Base-by-base conservation (phyloP, 129 eudicot genomes). In the Rutidosis leptorrhynchoides region DNA sequence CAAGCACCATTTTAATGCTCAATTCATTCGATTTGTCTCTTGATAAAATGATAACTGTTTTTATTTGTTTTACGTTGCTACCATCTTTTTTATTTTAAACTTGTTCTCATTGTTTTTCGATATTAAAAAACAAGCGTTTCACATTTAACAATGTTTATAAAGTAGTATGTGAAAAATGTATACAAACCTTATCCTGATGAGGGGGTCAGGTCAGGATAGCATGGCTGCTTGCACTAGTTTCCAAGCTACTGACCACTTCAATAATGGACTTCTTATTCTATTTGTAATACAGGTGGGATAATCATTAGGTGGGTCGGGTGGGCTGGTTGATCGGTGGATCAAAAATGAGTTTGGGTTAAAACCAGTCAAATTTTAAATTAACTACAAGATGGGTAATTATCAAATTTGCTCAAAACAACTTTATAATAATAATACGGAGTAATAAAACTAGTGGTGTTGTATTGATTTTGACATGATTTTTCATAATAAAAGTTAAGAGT, bases 211-310 rank as follows among this genome's bases (percentile, higher is more conserved):
- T 81, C 37, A 64, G 78, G 60, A 75, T 79, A 62, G 78, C 62
- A 73, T 79, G 80, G 81, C 75, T 77, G 32, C 3, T 56, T 81
- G 84, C 95, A 83, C 85, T 70, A 76, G 67, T 81, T 79, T 79
- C 83, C 8, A 83, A 29, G 71, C 64, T 66, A 57, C 54, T 58
- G 51, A 73, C 78, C 51, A 76, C 55, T 79, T 51, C 70, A 63
- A 72, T 72, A 64, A 53, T 72, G 62, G 16, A 53, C 58, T 28
- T 60, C 48, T 68, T 72, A 37, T 30, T 81, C 62, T 55, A 10
- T 54, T 58, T 56, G 57, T 52, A 3, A 24, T 67, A 3, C n/a
- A 30, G 19, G 32, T 60, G 7, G 29, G 25, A 14, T 12, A 15
- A 32, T 6, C 16, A 15, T 59, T 52, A 43, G 17, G 24, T n/a